Evolutionary conservation across 441 rosid genomes (phyloP).

Genomic region (Corymbia calophylla): DNA sequence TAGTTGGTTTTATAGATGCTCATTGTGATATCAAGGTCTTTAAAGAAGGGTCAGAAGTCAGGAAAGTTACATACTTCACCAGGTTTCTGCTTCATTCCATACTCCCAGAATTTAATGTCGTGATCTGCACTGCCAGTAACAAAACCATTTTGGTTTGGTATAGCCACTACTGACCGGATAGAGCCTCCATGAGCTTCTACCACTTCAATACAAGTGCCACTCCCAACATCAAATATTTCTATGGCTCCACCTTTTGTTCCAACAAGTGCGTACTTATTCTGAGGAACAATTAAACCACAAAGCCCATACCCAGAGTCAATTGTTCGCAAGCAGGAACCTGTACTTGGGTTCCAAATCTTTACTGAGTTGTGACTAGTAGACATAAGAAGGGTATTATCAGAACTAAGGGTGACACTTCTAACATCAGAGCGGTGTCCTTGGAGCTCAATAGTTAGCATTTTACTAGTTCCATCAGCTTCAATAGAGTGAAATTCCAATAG

Average conservation of each 20-base stretch:
- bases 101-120: conserved; percentile 93
- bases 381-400: conserved; percentile 83
- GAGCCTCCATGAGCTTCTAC: conserved; percentile 94
- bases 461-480: conserved; percentile 37
- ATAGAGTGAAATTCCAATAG: conserved; percentile 74
- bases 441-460: conserved; percentile 67
- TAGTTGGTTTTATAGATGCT: background rate
- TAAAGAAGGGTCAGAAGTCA: background rate
- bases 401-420: conserved; percentile 86
- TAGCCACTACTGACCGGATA: conserved; percentile 55
- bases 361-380: conserved; percentile 94
- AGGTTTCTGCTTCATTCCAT: conserved; percentile 57
- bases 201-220: conserved; percentile 64
- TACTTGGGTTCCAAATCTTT: conserved; percentile 95
- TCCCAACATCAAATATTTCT: conserved; percentile 83
- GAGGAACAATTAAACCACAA: conserved; percentile 84
- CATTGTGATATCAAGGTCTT: background rate
- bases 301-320: conserved; percentile 89
- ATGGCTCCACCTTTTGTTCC: conserved; percentile 84
- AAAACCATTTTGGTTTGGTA: conserved; percentile 80
- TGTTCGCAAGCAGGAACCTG: conserved; percentile 90
- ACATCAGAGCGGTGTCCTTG: conserved; percentile 94
- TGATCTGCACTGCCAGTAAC: conserved; percentile 96
- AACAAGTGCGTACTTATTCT: conserved; percentile 75
- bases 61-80: conserved; percentile 47